Base-by-base conservation (phyloP, 2,329 filamentous ascomycete species). In the Talaromyces sp. region DNA sequence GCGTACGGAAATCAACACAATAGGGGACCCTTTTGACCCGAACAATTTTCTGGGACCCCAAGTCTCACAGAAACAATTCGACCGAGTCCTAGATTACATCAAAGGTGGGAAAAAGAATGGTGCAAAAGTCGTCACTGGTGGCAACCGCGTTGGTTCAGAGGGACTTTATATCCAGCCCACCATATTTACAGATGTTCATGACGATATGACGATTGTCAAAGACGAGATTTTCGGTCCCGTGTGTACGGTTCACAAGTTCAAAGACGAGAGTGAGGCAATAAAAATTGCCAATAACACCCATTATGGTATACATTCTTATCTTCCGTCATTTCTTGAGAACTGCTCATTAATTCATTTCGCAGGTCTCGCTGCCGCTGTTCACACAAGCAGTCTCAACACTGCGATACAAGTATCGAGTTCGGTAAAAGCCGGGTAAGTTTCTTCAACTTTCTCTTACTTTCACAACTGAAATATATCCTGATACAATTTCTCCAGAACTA, bases 151-250 rank as follows among this genome's bases (percentile, higher is more conserved):
- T 76, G 90, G 90, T 63, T 77, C 82, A 69, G 88, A 91, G 83
- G 89, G 89, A 65, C 93, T 89, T 84, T 93, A 92, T 81, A 92
- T 93, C 78, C 82, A 92, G 82, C 90, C 90, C 49, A 93, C 74
- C 3, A 55, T 62, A 32, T 62, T 62, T 42, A 52, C 47, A 10
- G 56, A 56, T 39, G 89, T 92, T 66, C 83, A 79, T 52, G 80
- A 85, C 28, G 73, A 82, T 69, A 86, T 87, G 69, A 82, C 83
- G 66, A 86, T 91, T 64, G 85, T 88, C 79, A 81, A 82, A 64
- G 86, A 90, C 69, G 89, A 92, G 71, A 88, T 89, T 55, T 92
- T 92, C 72, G 89, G 88, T 32, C 89, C 89, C 5, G 88, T 90
- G 25, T 85, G 88, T 69, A 82, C 87, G 55, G 82, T 91, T 65